Conservation (phyloP, 192 early-diverging fungal species). For the Kappamyces sp. region DNA sequence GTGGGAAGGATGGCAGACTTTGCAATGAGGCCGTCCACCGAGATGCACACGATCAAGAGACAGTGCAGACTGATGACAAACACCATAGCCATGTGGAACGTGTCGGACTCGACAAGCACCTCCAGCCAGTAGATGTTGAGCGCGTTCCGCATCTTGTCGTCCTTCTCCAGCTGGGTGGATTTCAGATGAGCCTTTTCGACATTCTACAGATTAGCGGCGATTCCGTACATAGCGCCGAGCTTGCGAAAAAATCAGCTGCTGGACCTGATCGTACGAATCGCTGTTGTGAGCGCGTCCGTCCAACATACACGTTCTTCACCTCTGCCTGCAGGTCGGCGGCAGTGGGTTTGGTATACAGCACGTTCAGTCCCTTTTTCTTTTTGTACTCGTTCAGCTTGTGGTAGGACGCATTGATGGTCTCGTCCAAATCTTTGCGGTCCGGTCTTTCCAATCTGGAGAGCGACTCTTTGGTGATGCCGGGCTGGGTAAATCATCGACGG, state of each 20-base stretch:
- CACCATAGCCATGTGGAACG: constrained; percentile 29
- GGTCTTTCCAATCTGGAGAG: too few relatives aligned
- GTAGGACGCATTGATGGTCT: too few relatives aligned
- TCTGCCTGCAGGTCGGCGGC: too few relatives aligned
- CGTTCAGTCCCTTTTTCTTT: too few relatives aligned
- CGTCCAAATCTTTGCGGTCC: too few relatives aligned
- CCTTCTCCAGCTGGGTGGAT: constrained; percentile 27
- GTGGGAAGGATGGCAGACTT: neutral
- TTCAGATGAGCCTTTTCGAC: constrained; percentile 31
- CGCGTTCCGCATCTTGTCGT: constrained; percentile 30
- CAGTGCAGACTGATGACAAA: constrained; percentile 29
- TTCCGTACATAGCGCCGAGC: constrained; percentile 7
- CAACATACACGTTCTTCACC: too few relatives aligned
- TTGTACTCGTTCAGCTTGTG: too few relatives aligned
- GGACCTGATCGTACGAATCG: constrained; percentile 15
- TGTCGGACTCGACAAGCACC: constrained; percentile 31
- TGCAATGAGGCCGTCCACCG: neutral
- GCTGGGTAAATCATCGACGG: too few relatives aligned
- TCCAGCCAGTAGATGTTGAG: constrained; percentile 33
- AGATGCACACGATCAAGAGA: constrained; percentile 24
- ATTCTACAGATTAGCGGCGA: constrained; percentile 20
- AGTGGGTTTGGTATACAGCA: too few relatives aligned
- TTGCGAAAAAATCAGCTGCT: constrained; percentile 9
- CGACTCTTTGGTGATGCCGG: too few relatives aligned
- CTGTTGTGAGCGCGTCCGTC: too few relatives aligned